A percentile compares a stretch with the other conserved stretches of the same genome.
Evolutionary conservation across 140 eudicot genomes (phyloP).

Genomic region (Bidens hawaiensis): DNA sequence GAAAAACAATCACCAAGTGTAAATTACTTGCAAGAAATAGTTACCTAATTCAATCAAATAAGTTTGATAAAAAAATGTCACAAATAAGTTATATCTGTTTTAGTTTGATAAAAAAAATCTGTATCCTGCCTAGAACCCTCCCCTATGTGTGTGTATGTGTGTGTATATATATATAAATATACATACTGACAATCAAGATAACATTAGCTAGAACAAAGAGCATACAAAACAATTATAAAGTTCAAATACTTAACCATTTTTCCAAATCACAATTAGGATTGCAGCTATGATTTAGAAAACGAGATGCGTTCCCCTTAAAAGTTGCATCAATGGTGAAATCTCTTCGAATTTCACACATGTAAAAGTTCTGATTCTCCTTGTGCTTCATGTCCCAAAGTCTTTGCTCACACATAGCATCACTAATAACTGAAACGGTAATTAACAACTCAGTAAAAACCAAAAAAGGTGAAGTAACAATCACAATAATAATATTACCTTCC

Average conservation of each 20-base stretch:
- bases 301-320: constrained; percentile 80
- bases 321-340: constrained; percentile 93
- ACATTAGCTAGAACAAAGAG: neutral
- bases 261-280: constrained; percentile 90
- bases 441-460: constrained; percentile 13
- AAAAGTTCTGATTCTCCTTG: constrained; percentile 44
- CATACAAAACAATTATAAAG: neutral
- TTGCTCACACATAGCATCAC: constrained; percentile 70
- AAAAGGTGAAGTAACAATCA: neutral
- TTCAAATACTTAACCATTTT: constrained; percentile 64
- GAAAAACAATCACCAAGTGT: neutral
- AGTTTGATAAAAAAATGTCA: neutral
- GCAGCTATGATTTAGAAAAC: constrained; percentile 92
- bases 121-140: no score
- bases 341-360: constrained; percentile 84
- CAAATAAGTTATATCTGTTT: no score
- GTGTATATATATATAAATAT: no score
- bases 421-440: constrained; percentile 50
- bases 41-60: neutral
- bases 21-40: neutral
- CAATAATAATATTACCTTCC: constrained; percentile 31
- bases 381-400: constrained; percentile 85
- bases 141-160: no score
- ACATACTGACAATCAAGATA: neutral
- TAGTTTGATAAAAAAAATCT: no score